Conservation (phyloP, 129 eudicot genomes). For the Sambucus nigra region DNA sequence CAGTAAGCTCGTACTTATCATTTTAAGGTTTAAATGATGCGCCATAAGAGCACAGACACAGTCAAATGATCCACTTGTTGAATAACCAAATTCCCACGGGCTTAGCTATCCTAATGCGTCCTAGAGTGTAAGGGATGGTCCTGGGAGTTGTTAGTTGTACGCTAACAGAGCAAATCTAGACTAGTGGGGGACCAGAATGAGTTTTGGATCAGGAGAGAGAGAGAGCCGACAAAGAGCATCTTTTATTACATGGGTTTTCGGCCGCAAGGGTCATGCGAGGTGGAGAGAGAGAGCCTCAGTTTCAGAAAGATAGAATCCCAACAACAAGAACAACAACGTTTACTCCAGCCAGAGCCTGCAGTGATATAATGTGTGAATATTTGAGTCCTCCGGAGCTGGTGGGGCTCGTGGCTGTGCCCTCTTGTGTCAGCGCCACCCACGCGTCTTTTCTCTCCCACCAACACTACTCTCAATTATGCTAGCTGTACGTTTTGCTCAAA, state of each 20-base stretch:
- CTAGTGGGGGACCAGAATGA: constrained; percentile 7
- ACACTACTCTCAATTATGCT: neutral
- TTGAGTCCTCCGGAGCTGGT: constrained; percentile 4
- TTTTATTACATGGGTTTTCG: constrained; percentile 19
- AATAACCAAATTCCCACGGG: no score
- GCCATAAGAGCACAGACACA: no score
- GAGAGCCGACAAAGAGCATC: constrained; percentile 40
- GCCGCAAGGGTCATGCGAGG: constrained; percentile 13
- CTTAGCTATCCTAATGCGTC: no score
- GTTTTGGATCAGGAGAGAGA: neutral
- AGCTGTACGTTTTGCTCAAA: constrained; percentile 1
- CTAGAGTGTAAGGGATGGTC: no score
- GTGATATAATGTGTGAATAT: neutral
- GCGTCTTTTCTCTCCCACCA: constrained; percentile 25
- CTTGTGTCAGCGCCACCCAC: constrained; percentile 38
- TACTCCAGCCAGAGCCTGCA: neutral
- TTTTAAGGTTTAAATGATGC: no score
- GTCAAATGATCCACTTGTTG: no score
- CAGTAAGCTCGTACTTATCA: no score
- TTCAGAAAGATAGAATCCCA: constrained; percentile 21
- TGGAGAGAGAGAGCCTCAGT: neutral
- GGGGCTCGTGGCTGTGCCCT: constrained; percentile 19
- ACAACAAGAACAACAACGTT: constrained; percentile 7
- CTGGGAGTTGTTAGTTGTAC: neutral
- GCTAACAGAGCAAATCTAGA: neutral